A percentile compares a stretch with the other conserved stretches of the same genome.
Conservation (phyloP, 2,329 filamentous ascomycete species). For the Pseudogymnoascus sp. region DNA sequence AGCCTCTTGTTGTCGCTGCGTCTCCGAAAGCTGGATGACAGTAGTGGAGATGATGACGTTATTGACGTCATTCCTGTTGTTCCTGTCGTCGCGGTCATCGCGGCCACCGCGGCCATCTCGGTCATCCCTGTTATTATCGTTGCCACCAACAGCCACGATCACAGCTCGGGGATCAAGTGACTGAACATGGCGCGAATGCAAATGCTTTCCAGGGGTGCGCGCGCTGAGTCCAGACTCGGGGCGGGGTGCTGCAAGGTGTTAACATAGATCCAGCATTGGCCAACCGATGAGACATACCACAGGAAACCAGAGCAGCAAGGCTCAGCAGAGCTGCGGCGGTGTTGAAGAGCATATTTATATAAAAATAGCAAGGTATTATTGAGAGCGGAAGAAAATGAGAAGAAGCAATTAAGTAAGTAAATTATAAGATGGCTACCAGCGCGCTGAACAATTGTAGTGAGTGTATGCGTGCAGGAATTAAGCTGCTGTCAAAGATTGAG, state of each 20-base stretch:
- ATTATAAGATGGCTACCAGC: conserved; percentile 5
- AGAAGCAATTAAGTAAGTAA: neutral
- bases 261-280: neutral
- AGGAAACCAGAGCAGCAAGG: conserved; percentile 17
- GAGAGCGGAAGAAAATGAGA: neutral
- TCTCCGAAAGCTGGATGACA: neutral
- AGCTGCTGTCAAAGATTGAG: neutral
- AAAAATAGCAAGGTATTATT: neutral
- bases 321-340: conserved; percentile 16
- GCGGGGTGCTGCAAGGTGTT: conserved; percentile 18
- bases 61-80: conserved; percentile 2
- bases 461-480: neutral
- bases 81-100: neutral
- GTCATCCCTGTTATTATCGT: conserved; percentile 8
- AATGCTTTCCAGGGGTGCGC: conserved; percentile 11
- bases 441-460: neutral
- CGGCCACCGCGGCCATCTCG: conserved; percentile 9
- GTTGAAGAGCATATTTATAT: neutral
- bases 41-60: neutral
- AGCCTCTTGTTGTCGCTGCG: conserved; percentile 12
- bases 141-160: conserved; percentile 9
- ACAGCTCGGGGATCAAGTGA: conserved; percentile 17
- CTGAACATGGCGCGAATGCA: conserved; percentile 17
- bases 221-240: conserved; percentile 16
- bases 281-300: conserved; percentile 17